Evolutionary conservation across 306 rosid genomes (phyloP).

Genomic region (Delonix regia): DNA sequence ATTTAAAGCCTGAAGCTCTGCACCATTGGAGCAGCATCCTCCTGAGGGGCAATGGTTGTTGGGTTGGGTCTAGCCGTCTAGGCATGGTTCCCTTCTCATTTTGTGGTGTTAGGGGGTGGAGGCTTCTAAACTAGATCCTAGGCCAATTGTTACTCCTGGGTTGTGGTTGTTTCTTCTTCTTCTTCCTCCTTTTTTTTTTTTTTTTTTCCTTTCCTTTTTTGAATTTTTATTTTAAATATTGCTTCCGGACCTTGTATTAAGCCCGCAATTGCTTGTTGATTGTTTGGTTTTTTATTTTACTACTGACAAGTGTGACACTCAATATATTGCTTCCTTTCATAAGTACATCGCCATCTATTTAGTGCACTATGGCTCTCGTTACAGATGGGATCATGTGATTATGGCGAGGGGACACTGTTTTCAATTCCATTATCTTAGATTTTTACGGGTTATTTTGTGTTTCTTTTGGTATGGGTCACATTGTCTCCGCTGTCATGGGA

Average conservation of each 20-base stretch:
- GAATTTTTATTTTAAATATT: not conserved
- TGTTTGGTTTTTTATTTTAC: not conserved
- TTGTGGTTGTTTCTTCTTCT: not conserved
- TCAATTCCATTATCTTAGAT: constrained; percentile 12
- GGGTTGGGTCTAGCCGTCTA: not conserved
- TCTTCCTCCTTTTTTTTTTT: not conserved
- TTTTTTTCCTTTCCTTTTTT: not conserved
- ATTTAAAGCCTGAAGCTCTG: not conserved
- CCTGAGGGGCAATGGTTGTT: constrained; percentile 4
- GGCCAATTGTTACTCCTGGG: not conserved
- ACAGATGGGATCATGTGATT: constrained; percentile 10
- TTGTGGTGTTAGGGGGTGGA: not conserved
- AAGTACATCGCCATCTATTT: not conserved
- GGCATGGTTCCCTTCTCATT: not conserved
- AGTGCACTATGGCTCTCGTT: not conserved
- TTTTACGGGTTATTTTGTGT: not conserved
- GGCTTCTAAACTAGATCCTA: not conserved
- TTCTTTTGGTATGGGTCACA: constrained; percentile 9
- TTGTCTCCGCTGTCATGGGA: not conserved
- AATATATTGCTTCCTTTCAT: constrained; percentile 6
- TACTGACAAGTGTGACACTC: not conserved
- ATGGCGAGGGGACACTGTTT: not conserved
- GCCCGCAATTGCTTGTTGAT: not conserved
- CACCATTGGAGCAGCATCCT: not conserved
- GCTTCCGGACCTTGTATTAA: constrained; percentile 16